Percentiles rank a stretch among this genome's conserved stretches.
Evolutionary conservation across 1,284 basidiomycete genomes (phyloP).

Genomic region (Ceratobasidium sp.): DNA sequence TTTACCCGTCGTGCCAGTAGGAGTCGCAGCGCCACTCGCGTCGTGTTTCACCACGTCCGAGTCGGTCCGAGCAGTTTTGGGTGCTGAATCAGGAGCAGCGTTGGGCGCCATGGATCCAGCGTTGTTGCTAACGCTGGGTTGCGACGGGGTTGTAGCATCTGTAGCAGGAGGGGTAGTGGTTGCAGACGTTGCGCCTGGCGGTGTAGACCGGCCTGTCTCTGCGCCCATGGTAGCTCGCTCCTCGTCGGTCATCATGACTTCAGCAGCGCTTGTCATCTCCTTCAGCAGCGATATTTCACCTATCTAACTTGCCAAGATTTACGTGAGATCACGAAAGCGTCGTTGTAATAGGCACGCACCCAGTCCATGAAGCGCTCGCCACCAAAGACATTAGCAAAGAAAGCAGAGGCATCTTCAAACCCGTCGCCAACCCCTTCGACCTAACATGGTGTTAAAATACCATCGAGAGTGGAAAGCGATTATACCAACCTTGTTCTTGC

Average conservation of each 20-base stretch:
- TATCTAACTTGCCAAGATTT: constrained; percentile 64
- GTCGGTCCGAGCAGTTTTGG: constrained; percentile 17
- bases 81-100: constrained; percentile 10
- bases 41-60: constrained; percentile 46
- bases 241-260: constrained; percentile 87
- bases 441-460: constrained; percentile 54
- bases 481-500: constrained; percentile 79
- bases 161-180: no score
- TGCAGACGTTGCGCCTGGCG: constrained; percentile 21
- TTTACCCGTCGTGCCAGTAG: constrained; percentile 45
- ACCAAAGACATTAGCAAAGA: constrained; percentile 93
- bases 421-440: constrained; percentile 75
- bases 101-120: constrained; percentile 48
- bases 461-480: background rate
- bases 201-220: constrained; percentile 60
- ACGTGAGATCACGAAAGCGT: constrained; percentile 5
- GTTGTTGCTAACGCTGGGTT: constrained; percentile 31
- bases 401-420: constrained; percentile 88
- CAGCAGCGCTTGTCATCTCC: constrained; percentile 84
- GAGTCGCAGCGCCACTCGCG: constrained; percentile 50
- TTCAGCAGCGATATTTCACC: constrained; percentile 95
- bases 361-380: constrained; percentile 88
- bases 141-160: constrained; percentile 19
- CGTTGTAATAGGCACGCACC: constrained; percentile 62
- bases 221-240: constrained; percentile 89